phyloP scores from a whole-genome alignment of 129 eudicot species.

The Escallonia rubra region DNA sequence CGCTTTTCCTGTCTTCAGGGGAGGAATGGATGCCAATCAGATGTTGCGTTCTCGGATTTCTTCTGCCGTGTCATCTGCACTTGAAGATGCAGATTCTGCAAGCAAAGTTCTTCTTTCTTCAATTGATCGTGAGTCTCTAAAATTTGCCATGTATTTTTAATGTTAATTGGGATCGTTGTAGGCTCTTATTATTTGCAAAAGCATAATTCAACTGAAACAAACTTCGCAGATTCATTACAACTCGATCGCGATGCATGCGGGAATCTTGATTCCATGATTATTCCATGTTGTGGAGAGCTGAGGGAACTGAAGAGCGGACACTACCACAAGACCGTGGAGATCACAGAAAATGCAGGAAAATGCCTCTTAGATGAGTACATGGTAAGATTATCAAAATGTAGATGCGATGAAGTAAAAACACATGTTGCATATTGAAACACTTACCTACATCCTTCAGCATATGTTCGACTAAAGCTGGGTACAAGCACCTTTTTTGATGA shows the following conservation, averaged over 20 bases:
- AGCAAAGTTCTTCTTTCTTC: conserved; percentile 74
- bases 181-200: background rate
- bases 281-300: conserved; percentile 83
- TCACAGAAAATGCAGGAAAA: conserved; percentile 90
- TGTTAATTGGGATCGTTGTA: background rate
- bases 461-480: too few relatives aligned
- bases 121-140: conserved; percentile 60
- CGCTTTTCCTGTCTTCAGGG: conserved; percentile 25
- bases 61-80: conserved; percentile 72
- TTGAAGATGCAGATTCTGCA: conserved; percentile 64
- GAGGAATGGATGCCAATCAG: conserved; percentile 86
- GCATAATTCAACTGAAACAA: background rate
- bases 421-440: background rate
- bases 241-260: conserved; percentile 80
- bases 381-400: conserved; percentile 30
- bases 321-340: conserved; percentile 78
- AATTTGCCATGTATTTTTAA: background rate
- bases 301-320: conserved; percentile 82
- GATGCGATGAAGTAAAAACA: conserved; percentile 3
- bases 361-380: conserved; percentile 73
- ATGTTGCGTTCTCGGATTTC: conserved; percentile 59
- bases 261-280: conserved; percentile 85
- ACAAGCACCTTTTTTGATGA: too few relatives aligned
- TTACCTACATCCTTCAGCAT: background rate
- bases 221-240: conserved; percentile 71